phyloP scores from a whole-genome alignment of 1,284 basidiomycete species.

The Ceratobasidium sp. region DNA sequence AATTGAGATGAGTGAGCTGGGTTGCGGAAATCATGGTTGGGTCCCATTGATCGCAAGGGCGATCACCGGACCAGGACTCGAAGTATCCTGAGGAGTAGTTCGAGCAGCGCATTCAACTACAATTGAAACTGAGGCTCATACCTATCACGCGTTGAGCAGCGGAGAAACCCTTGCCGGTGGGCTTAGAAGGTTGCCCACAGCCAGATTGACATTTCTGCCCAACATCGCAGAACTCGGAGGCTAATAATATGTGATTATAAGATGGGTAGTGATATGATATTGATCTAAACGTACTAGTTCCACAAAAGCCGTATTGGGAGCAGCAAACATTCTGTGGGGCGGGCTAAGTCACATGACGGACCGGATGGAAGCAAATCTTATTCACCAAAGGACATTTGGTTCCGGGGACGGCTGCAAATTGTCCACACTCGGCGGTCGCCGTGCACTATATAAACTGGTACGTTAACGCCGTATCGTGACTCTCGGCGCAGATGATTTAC shows the following conservation, averaged over 20 bases:
- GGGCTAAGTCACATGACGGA: not conserved
- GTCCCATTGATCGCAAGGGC: constrained; percentile 27
- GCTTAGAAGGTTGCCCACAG: constrained; percentile 10
- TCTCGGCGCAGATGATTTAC: not conserved
- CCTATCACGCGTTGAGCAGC: constrained; percentile 20
- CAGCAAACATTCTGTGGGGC: constrained; percentile 10
- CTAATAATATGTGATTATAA: not conserved
- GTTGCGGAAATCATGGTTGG: constrained; percentile 15
- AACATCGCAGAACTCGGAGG: constrained; percentile 18
- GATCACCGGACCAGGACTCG: constrained; percentile 16
- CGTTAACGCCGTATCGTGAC: no score
- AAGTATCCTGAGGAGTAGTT: not conserved
- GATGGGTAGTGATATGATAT: not conserved
- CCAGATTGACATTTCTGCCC: constrained; percentile 21
- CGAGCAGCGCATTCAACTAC: not conserved
- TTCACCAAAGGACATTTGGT: constrained; percentile 24
- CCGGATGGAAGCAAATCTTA: not conserved
- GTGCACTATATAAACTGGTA: not conserved
- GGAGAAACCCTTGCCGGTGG: not conserved
- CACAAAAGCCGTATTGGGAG: constrained; percentile 26
- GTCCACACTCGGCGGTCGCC: constrained; percentile 19
- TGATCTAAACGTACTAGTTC: constrained; percentile 7
- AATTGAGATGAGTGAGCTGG: constrained; percentile 25
- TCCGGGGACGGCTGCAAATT: constrained; percentile 6
- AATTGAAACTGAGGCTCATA: not conserved